A percentile compares a stretch with the other conserved stretches of the same genome.
Evolutionary conservation across 305 asterid genomes (phyloP).

Genomic region (Plantago coronopus): DNA sequence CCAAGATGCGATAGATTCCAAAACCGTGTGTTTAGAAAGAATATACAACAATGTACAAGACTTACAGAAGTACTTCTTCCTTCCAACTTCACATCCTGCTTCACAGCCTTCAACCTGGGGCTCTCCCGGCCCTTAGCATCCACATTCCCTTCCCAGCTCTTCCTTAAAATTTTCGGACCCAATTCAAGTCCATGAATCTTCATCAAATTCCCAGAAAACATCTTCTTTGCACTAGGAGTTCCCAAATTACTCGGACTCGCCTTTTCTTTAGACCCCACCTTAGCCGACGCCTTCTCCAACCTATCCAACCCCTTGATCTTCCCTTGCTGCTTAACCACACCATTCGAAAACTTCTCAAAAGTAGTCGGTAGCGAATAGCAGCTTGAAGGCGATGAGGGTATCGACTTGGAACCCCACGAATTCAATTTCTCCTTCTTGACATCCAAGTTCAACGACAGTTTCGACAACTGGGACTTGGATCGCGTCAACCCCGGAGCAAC

Average conservation of each 20-base stretch:
- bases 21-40: background rate
- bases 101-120: conserved; percentile 63
- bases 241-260: conserved; percentile 42
- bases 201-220: conserved; percentile 41
- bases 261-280: conserved; percentile 51
- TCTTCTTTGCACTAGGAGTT: conserved; percentile 45
- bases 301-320: conserved; percentile 70
- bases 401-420: conserved; percentile 70
- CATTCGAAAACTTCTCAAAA: conserved; percentile 83
- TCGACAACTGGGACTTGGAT: conserved; percentile 80
- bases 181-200: conserved; percentile 70
- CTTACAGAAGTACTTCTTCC: conserved; percentile 73
- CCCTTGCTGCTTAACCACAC: conserved; percentile 75
- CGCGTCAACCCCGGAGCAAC: conserved; percentile 45
- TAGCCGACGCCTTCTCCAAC: conserved; percentile 51
- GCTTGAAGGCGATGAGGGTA: conserved; percentile 90
- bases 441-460: conserved; percentile 52
- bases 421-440: conserved; percentile 64
- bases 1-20: background rate
- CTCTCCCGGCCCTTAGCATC: conserved; percentile 74
- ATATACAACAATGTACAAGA: conserved; percentile 19
- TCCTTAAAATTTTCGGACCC: conserved; percentile 87
- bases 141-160: conserved; percentile 97
- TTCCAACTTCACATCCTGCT: conserved; percentile 58
- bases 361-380: conserved; percentile 90